A percentile compares a stretch with the other conserved stretches of the same genome.
These are phyloP conservation scores for Stemphylium vesicarium DNA, from an alignment of 2,329 filamentous ascomycete genomes.

Conservation along the genomic window DNA sequence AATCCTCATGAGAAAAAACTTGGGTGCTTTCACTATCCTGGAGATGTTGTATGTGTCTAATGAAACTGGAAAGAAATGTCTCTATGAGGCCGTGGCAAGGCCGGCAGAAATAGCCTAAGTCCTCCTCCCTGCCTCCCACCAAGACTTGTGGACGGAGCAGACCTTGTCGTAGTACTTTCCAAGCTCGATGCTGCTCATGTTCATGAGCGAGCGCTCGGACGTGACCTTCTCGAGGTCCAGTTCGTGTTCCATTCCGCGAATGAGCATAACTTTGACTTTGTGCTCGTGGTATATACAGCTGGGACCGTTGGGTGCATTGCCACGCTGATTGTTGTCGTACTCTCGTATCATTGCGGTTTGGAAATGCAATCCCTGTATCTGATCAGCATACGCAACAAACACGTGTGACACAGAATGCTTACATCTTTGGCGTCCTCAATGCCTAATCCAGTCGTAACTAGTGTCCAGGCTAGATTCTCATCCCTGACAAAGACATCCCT, in stretches of 20 bases:
- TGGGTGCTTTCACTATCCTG: background rate
- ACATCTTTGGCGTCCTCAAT: no score
- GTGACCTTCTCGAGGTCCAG: constrained; percentile 13
- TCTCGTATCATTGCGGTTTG: background rate
- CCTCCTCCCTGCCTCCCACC: constrained; percentile 2
- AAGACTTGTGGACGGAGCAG: constrained; percentile 7
- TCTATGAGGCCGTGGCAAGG: background rate
- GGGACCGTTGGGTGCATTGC: no score
- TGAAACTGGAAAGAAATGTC: no score
- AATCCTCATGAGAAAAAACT: background rate
- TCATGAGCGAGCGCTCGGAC: constrained; percentile 6
- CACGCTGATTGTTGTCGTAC: background rate
- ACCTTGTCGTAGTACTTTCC: constrained; percentile 1
- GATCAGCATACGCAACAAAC: no score
- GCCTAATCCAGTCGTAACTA: no score
- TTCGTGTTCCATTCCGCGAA: constrained; percentile 19
- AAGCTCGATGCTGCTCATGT: constrained; percentile 14
- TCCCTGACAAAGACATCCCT: no score
- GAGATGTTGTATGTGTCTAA: no score
- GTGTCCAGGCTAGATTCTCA: no score
- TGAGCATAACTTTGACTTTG: constrained; percentile 1
- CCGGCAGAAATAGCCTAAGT: background rate
- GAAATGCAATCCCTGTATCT: background rate
- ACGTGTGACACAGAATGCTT: no score
- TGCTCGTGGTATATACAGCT: background rate